Conservation (phyloP, 169 alveolate genomes). For the Condylostoma magnum region DNA sequence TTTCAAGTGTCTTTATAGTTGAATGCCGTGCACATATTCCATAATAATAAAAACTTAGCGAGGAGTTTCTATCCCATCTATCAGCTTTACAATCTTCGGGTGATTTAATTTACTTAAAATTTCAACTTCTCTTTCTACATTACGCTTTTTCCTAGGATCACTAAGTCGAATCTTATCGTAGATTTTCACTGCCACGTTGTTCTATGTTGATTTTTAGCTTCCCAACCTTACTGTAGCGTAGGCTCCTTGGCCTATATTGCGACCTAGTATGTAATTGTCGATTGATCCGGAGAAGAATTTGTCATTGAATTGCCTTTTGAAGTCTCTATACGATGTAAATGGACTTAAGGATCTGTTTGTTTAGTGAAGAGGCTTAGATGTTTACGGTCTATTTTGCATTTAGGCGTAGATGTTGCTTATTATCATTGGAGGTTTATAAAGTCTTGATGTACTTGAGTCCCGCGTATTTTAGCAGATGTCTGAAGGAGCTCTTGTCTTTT, state of each 20-base stretch:
- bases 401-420: too few species aligned
- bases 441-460: too few species aligned
- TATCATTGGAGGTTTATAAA: too few species aligned
- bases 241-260: conserved; percentile 26
- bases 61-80: conserved; percentile 59
- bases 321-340: too few species aligned
- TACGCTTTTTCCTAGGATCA: conserved; percentile 63
- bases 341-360: too few species aligned
- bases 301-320: too few species aligned
- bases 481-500: too few species aligned
- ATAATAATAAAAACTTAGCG: conserved; percentile 41
- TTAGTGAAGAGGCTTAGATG: too few species aligned
- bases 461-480: too few species aligned
- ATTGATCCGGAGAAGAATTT: not conserved
- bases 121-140: conserved; percentile 72
- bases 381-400: too few species aligned
- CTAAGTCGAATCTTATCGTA: conserved; percentile 69
- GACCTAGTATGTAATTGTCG: not conserved
- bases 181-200: conserved; percentile 55
- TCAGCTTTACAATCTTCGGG: conserved; percentile 60
- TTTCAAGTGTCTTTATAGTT: conserved; percentile 59
- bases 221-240: conserved; percentile 41
- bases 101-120: conserved; percentile 64
- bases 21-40: conserved; percentile 67
- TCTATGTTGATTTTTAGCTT: conserved; percentile 28